Evolutionary conservation across 768 basidiomycete species (phyloP).

Genomic region (Pholiota microspora): DNA sequence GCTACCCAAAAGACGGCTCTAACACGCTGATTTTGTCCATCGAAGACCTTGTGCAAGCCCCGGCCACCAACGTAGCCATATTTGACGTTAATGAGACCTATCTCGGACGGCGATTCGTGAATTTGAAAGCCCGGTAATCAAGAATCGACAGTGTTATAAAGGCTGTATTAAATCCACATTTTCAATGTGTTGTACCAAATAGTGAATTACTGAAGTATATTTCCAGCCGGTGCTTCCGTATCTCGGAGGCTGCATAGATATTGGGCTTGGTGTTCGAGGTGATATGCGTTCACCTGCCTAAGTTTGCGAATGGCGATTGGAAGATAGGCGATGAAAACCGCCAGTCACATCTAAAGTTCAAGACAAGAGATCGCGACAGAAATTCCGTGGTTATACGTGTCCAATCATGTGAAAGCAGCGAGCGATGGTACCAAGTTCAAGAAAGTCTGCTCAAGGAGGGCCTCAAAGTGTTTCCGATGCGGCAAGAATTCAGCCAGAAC

Average conservation of each 20-base stretch:
- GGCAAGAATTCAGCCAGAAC: conserved; percentile 32
- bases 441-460: conserved; percentile 31
- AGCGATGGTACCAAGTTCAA: conserved; percentile 30
- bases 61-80: conserved; percentile 18
- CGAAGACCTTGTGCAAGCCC: conserved; percentile 21
- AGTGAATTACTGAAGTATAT: conserved; percentile 1
- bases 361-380: not conserved
- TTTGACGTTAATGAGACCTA: conserved; percentile 25
- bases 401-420: conserved; percentile 18
- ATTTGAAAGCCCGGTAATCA: conserved; percentile 9
- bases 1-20: conserved; percentile 7
- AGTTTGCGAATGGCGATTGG: not conserved
- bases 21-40: conserved; percentile 17
- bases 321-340: not conserved
- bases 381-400: not conserved
- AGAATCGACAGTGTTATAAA: conserved; percentile 5
- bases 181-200: conserved; percentile 1
- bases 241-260: not conserved
- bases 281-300: not conserved
- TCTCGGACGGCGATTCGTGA: conserved; percentile 25
- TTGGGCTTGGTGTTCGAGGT: not conserved
- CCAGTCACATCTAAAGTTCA: not conserved
- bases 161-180: not conserved
- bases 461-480: conserved; percentile 26
- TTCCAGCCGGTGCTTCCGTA: conserved; percentile 3